Base-by-base conservation (phyloP, 345 rosid genomes). In the Acer campestre region DNA sequence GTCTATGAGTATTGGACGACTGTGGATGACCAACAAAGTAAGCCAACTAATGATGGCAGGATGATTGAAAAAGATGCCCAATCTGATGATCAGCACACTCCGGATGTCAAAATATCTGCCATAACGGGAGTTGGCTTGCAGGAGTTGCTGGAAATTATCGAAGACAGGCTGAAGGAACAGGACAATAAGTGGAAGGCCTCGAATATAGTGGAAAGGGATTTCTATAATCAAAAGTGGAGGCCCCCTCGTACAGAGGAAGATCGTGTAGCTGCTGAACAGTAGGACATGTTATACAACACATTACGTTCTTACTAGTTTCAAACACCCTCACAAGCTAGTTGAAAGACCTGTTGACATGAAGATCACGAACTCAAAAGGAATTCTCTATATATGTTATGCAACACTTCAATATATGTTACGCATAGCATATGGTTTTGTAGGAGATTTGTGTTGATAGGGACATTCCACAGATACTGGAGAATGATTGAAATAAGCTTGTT, bases 81-180 rank as follows among this genome's bases (percentile, higher is more conserved):
- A 67, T 20, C 85, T 1, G 79, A 80, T 70, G 78, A 74, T 69
- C 80, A 44, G 72, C 78, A 75, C 10, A 79, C 68, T 58, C 94
- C 97, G 13, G 81, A 91, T 80, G 83, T 92, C 53, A 91, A 85
- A 86, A 79, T 85, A 83, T 96, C 98, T 20, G 98, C 98, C 46
- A 35, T 83, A 51, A 90, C 92, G 0, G 90, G 97, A 73, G 94
- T 86, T 62, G 97, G 98, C 68, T 78, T 92, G 81, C 93, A 89
- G 82, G 92, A 94, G 70, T 78, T 96, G 78, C 68, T 91, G 83
- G 79, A 86, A 75, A 75, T 91, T 13, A 82, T 96, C 2, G 94
- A 91, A 20, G 90, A 84, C 64, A 86, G 82, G 84, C 80, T 95
- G 71, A 79, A 86, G 77, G 71, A 72, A 1, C 83, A 65, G 75